phyloP scores from a whole-genome alignment of 1,284 basidiomycete genomes.

The Pyrrhoderma lamaoense region DNA sequence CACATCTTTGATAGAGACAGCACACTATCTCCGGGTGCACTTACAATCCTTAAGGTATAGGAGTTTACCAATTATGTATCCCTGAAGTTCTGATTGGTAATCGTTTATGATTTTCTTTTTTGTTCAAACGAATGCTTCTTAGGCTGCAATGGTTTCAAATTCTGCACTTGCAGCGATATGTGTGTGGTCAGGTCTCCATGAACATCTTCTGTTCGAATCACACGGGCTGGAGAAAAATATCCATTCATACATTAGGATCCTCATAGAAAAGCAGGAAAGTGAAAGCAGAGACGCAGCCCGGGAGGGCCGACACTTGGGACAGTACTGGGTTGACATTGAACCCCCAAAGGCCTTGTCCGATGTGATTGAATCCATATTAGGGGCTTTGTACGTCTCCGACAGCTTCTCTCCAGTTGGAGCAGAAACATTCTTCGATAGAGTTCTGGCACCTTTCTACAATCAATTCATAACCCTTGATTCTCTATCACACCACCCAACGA shows the following conservation, averaged over 20 bases:
- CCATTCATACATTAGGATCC: slow-evolving; percentile 41
- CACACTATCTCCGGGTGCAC: slow-evolving; percentile 56
- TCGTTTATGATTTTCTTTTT: neutral
- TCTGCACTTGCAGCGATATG: slow-evolving; percentile 65
- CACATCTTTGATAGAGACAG: slow-evolving; percentile 60
- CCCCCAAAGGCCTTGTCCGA: slow-evolving; percentile 74
- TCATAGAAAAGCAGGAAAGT: slow-evolving; percentile 40
- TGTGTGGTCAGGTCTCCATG: slow-evolving; percentile 56
- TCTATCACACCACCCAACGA: slow-evolving; percentile 66
- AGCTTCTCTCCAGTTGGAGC: slow-evolving; percentile 51
- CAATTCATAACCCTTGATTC: slow-evolving; percentile 61
- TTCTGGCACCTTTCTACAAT: slow-evolving; percentile 69
- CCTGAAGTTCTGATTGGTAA: slow-evolving; percentile 6
- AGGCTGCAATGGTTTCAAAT: slow-evolving; percentile 81
- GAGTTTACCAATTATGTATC: slow-evolving; percentile 18
- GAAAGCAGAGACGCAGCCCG: slow-evolving; percentile 41
- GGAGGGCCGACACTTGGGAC: slow-evolving; percentile 47
- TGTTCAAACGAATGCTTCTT: slow-evolving; percentile 1
- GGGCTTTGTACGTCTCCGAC: slow-evolving; percentile 70
- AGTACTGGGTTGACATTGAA: slow-evolving; percentile 70
- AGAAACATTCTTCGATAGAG: slow-evolving; percentile 55
- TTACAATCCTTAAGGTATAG: slow-evolving; percentile 69
- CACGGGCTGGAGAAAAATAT: slow-evolving; percentile 43
- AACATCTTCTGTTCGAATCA: slow-evolving; percentile 53
- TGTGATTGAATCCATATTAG: slow-evolving; percentile 68